phyloP scores from a whole-genome alignment of 345 rosid species.

The Eutrema yunnanense region DNA sequence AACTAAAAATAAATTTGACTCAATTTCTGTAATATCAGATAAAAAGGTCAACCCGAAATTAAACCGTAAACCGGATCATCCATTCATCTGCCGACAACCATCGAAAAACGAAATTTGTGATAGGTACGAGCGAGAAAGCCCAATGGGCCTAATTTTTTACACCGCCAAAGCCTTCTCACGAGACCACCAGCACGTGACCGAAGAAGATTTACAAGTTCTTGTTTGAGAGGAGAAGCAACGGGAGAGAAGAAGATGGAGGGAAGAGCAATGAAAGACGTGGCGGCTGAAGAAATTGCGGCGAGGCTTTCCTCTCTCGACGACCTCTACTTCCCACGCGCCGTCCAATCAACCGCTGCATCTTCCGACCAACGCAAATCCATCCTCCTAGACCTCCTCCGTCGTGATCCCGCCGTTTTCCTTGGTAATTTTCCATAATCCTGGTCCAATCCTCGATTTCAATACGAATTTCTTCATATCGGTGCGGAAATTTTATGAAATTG shows the following conservation, averaged over 20 bases:
- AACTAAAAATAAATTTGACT: too few species aligned
- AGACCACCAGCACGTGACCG: slow-evolving; percentile 1
- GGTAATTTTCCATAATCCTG: slow-evolving; percentile 32
- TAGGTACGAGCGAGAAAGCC: not conserved
- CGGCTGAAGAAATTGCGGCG: slow-evolving; percentile 53
- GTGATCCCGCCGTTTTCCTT: slow-evolving; percentile 80
- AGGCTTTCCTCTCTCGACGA: slow-evolving; percentile 61
- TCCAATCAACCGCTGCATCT: slow-evolving; percentile 40
- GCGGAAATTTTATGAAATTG: not conserved
- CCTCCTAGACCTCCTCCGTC: slow-evolving; percentile 79
- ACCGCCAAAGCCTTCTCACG: slow-evolving; percentile 1
- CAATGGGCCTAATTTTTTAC: not conserved
- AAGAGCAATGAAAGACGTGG: slow-evolving; percentile 26
- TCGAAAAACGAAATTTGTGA: not conserved
- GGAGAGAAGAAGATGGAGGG: slow-evolving; percentile 19
- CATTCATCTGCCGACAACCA: not conserved
- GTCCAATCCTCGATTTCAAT: not conserved
- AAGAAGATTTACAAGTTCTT: not conserved
- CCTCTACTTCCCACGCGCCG: slow-evolving; percentile 87
- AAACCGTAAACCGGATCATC: not conserved
- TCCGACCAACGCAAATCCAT: slow-evolving; percentile 73
- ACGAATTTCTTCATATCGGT: not conserved
- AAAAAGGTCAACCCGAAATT: not conserved
- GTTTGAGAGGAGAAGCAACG: not conserved
- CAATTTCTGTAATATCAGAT: not conserved